phyloP scores from a whole-genome alignment of 495 filamentous ascomycete genomes.

The Penicillium angulare region DNA sequence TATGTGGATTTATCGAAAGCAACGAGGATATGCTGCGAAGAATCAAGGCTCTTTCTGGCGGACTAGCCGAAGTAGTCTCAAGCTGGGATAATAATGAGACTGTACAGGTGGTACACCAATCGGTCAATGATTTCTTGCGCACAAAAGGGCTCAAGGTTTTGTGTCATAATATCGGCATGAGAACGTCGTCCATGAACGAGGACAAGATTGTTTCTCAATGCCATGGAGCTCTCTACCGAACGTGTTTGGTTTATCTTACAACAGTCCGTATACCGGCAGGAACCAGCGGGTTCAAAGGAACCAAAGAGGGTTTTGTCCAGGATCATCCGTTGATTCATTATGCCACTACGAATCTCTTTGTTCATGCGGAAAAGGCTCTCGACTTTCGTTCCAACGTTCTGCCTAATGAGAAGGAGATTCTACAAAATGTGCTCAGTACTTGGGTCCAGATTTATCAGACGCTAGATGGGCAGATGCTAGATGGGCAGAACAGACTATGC shows the following conservation, averaged over 20 bases:
- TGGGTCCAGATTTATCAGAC: conserved; percentile 1
- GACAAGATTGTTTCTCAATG: background rate
- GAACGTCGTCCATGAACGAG: background rate
- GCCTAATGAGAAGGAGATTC: background rate
- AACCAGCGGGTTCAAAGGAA: background rate
- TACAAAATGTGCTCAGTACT: background rate
- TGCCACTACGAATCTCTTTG: conserved; percentile 6
- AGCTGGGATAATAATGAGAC: background rate
- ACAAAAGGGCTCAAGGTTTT: conserved; percentile 15
- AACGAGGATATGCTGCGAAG: conserved; percentile 5
- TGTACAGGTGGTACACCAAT: conserved; percentile 16
- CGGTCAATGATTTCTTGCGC: conserved; percentile 15
- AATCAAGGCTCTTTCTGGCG: conserved; percentile 13
- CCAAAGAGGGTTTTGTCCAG: background rate
- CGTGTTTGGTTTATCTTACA: conserved; percentile 10
- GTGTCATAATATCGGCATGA: conserved; percentile 10
- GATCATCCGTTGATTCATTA: conserved; percentile 5
- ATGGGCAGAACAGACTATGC: background rate
- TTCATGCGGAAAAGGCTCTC: conserved; percentile 8
- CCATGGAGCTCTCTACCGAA: conserved; percentile 6
- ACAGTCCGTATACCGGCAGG: background rate
- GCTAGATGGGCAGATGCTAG: background rate
- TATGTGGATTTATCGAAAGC: conserved; percentile 7
- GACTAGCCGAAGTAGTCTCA: conserved; percentile 7
- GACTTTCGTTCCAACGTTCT: background rate